A percentile compares a stretch with the other conserved stretches of the same genome.
These are phyloP conservation scores for Aspergillus asperescens DNA, from an alignment of 495 filamentous ascomycete species.

Conservation along the genomic window DNA sequence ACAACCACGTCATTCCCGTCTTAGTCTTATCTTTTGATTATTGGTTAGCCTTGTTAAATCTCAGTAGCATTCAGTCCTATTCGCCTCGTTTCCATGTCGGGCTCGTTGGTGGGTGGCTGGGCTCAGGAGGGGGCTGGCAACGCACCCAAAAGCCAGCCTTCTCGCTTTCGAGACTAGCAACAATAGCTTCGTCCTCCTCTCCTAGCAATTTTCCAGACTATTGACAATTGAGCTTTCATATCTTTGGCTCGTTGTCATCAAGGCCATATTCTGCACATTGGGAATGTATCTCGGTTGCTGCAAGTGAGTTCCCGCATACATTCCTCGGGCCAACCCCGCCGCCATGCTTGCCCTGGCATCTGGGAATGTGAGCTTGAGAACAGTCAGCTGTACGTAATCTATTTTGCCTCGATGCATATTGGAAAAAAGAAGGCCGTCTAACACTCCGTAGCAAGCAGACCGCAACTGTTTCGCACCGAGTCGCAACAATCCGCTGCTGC, in stretches of 20 bases:
- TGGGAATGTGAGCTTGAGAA: conserved; percentile 28
- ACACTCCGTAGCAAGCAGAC: conserved; percentile 41
- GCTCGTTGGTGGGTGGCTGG: conserved; percentile 22
- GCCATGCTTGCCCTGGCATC: conserved; percentile 34
- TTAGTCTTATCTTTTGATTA: conserved; percentile 14
- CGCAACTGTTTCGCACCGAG: conserved; percentile 47
- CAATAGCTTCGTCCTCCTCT: background rate
- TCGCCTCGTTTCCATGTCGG: conserved; percentile 10
- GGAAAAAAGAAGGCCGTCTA: background rate
- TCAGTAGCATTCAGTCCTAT: background rate
- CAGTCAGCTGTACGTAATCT: conserved; percentile 33
- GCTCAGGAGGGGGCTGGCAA: conserved; percentile 10
- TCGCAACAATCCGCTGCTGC: conserved; percentile 59
- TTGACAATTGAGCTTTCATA: conserved; percentile 4
- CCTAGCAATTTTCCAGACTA: background rate
- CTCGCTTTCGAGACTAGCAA: conserved; percentile 2
- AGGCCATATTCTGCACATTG: conserved; percentile 7
- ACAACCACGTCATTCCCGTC: conserved; percentile 1
- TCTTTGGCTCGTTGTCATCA: conserved; percentile 6
- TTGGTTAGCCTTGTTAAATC: conserved; percentile 7
- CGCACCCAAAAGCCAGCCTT: conserved; percentile 17
- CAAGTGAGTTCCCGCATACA: conserved; percentile 20
- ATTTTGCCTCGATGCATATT: background rate
- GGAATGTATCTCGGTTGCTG: conserved; percentile 21
- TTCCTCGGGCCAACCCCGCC: conserved; percentile 22